These are phyloP conservation scores for Funneliformis mosseae DNA, from an alignment of 192 early-diverging fungal species.

Conservation along the genomic window DNA sequence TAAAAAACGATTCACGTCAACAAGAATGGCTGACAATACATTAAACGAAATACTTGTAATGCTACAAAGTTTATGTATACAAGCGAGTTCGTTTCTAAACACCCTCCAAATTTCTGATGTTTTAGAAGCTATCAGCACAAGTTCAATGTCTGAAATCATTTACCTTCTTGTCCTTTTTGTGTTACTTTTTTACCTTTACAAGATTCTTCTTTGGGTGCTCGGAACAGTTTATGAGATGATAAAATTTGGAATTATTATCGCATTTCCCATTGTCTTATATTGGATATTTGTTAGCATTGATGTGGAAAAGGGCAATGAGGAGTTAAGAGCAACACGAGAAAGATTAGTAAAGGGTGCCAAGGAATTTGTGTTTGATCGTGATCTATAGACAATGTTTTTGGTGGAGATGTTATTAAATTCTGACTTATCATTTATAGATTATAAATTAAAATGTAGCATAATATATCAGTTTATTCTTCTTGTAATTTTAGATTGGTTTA, in stretches of 20 bases:
- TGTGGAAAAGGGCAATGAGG: constrained; percentile 24
- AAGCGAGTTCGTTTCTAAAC: neutral
- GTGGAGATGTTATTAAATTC: neutral
- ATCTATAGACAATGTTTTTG: neutral
- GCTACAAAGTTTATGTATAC: constrained; percentile 1
- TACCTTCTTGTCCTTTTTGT: constrained; percentile 10
- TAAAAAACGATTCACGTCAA: too few species aligned
- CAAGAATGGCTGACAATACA: neutral
- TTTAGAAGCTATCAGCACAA: neutral
- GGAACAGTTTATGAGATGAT: constrained; percentile 14
- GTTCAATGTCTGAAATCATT: neutral
- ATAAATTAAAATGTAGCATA: neutral
- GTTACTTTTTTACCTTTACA: neutral
- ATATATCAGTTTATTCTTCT: too few species aligned
- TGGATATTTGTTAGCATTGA: constrained; percentile 28
- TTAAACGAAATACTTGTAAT: neutral
- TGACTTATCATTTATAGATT: neutral
- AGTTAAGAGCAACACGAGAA: constrained; percentile 11
- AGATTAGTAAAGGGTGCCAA: constrained; percentile 8
- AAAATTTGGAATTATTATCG: constrained; percentile 16
- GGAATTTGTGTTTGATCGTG: constrained; percentile 6
- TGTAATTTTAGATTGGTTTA: too few species aligned
- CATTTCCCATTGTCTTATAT: neutral
- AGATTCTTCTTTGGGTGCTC: neutral
- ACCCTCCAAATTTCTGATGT: neutral